A percentile compares a stretch with the other conserved stretches of the same genome.
phyloP scores from a whole-genome alignment of 345 rosid species.

The Xanthoceras sorbifolium region DNA sequence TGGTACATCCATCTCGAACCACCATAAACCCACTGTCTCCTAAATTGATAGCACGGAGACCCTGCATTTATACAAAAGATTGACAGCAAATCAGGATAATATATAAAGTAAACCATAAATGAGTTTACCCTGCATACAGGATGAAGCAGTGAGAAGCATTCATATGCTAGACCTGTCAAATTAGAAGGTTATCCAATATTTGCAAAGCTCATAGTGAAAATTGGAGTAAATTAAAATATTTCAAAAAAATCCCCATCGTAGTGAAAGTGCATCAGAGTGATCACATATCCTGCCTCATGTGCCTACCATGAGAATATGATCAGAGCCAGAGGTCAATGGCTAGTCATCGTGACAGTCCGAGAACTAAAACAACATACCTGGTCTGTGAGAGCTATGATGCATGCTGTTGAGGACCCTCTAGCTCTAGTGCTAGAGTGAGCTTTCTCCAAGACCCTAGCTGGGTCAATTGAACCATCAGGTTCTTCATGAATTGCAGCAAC shows the following conservation, averaged over 20 bases:
- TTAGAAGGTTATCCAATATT: not conserved
- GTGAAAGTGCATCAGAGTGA: not conserved
- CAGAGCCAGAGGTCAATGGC: not conserved
- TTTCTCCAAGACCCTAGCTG: slow-evolving; percentile 87
- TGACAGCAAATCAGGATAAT: not conserved
- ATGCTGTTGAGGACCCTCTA: slow-evolving; percentile 93
- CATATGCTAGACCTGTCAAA: not conserved
- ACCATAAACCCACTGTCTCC: slow-evolving; percentile 99
- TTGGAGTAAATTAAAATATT: not conserved
- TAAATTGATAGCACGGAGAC: slow-evolving; percentile 76
- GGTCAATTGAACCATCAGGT: slow-evolving; percentile 83
- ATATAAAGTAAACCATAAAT: not conserved
- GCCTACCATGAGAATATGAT: slow-evolving; percentile 3
- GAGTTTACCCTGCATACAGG: not conserved
- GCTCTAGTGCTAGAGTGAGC: slow-evolving; percentile 91
- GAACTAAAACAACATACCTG: slow-evolving; percentile 44
- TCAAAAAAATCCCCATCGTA: not conserved
- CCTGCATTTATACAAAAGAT: slow-evolving; percentile 39
- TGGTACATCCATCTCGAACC: slow-evolving; percentile 88
- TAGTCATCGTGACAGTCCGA: not conserved
- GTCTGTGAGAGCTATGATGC: slow-evolving; percentile 87
- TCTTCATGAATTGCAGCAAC: slow-evolving; percentile 78
- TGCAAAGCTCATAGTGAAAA: not conserved
- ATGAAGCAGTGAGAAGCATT: not conserved
- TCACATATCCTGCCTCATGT: not conserved